A percentile compares a stretch with the other conserved stretches of the same genome.
phyloP scores from a whole-genome alignment of 768 basidiomycete genomes.

The Leucocoprinus birnbaumii region DNA sequence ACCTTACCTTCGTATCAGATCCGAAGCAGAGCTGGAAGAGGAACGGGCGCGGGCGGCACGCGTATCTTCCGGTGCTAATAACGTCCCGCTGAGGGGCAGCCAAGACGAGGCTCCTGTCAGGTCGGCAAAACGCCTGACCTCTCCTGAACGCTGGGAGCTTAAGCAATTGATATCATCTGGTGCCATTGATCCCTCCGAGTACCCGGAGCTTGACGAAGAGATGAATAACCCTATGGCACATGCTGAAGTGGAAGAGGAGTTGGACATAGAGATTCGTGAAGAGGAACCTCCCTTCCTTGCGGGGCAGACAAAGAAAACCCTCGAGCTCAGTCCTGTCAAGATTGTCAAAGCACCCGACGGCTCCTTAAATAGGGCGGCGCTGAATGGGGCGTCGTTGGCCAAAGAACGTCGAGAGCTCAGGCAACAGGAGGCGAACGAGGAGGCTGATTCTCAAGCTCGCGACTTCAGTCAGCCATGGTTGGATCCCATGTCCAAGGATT shows the following conservation, averaged over 20 bases:
- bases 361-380: conserved; percentile 91
- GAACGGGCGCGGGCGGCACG: conserved; percentile 61
- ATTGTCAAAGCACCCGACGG: conserved; percentile 99
- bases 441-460: conserved; percentile 89
- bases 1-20: conserved; percentile 92
- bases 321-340: conserved; percentile 96
- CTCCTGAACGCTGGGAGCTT: conserved; percentile 99
- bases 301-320: conserved; percentile 93
- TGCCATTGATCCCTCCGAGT: conserved; percentile 87
- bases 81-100: conserved; percentile 64
- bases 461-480: conserved; percentile 97
- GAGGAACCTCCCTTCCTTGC: conserved; percentile 95
- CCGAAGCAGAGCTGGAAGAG: conserved; percentile 90
- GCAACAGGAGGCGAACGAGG: conserved; percentile 92
- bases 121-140: conserved; percentile 87
- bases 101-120: conserved; percentile 55
- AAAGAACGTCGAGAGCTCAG: conserved; percentile 94
- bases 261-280: conserved; percentile 96
- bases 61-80: conserved; percentile 80
- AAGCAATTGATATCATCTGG: conserved; percentile 98
- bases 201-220: conserved; percentile 90
- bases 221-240: conserved; percentile 71
- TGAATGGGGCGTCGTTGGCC: conserved; percentile 89
- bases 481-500: conserved; percentile 92
- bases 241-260: conserved; percentile 91